Base-by-base conservation (phyloP, 2,329 filamentous ascomycete species). In the Fusarium tjaetaba region DNA sequence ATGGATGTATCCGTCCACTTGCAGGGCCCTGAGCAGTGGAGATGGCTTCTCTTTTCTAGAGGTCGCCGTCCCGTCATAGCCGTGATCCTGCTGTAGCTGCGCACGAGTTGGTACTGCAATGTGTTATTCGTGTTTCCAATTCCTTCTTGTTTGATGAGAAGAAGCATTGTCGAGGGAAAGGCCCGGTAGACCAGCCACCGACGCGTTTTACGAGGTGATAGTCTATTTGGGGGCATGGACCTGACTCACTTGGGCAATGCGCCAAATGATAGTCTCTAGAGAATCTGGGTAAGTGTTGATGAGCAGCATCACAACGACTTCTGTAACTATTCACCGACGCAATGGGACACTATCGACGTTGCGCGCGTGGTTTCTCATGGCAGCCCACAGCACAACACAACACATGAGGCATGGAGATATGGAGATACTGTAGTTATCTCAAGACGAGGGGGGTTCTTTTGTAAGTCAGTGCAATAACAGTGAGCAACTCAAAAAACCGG, bases 31-130 rank as follows among this genome's bases (percentile, higher is more conserved):
- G 61, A 51, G n/a, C 38, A 70, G 70, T 61, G 70, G 70, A 48
- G 60, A 68, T 59, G 70, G 43, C 66, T 55, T 73, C 66, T 73
- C 65, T 73, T 73, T 68, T 71, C 56, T 71, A 38, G 60, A 61
- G 48, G 36, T 73, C 56, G 46, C 70, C 46, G 70, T 72, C 70
- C 71, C 71, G 70, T 73, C 48, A 60, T 73, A 73, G 71, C 70
- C 71, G 71, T 70, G 55, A 48, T 73, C 43, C 59, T 56, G 43
- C 39, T 51, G 28, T 34, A 69, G 51, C 26, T 70, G 49, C 48
- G 59, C 55, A 68, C 49, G 55, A 52, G 59, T 58, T 42, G 65
- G 70, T 70, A 67, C 56, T 73, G 56, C 22, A 70, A 72, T 66
- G 60, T 70, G 30, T 49, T 51, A 41, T 61, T 70, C 55, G 66